A percentile compares a stretch with the other conserved stretches of the same genome.
Evolutionary conservation across 1,284 basidiomycete genomes (phyloP).

Genomic region (Ganoderma sinense): DNA sequence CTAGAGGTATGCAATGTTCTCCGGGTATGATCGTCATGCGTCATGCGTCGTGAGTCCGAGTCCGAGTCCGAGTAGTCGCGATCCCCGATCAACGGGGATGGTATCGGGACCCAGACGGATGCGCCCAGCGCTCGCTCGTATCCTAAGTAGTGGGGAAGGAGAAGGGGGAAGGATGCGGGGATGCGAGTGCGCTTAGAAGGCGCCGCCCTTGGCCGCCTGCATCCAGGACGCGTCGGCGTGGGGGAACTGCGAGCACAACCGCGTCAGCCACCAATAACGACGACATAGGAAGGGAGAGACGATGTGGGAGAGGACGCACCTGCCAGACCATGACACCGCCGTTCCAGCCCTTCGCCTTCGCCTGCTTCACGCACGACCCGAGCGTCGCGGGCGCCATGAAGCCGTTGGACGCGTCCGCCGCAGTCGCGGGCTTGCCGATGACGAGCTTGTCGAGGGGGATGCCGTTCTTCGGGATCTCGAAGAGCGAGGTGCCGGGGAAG

Average conservation of each 20-base stretch:
- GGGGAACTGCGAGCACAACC: constrained; percentile 15
- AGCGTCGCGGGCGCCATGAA: constrained; percentile 61
- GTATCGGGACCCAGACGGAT: no score
- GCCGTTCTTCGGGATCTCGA: constrained; percentile 65
- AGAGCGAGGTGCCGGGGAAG: constrained; percentile 46
- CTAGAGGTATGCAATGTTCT: no score
- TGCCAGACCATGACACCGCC: constrained; percentile 35
- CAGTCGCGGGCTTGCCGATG: constrained; percentile 64
- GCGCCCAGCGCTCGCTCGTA: no score
- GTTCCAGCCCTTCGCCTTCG: constrained; percentile 64
- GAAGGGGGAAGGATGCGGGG: not conserved
- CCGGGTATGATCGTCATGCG: not conserved
- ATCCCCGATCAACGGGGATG: constrained; percentile 1
- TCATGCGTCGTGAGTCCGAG: not conserved
- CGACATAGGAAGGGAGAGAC: not conserved
- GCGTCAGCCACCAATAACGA: not conserved
- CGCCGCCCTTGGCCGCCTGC: constrained; percentile 20
- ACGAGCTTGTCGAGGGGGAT: constrained; percentile 56
- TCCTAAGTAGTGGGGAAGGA: no score
- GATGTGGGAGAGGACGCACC: not conserved
- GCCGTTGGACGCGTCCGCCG: constrained; percentile 56
- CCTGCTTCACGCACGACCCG: constrained; percentile 62
- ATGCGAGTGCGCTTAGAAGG: constrained; percentile 9
- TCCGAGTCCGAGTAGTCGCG: not conserved
- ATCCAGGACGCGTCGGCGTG: constrained; percentile 27